Base-by-base conservation (phyloP, 176 grass and related monocot species). In the Echinochloa phyllopogon region DNA sequence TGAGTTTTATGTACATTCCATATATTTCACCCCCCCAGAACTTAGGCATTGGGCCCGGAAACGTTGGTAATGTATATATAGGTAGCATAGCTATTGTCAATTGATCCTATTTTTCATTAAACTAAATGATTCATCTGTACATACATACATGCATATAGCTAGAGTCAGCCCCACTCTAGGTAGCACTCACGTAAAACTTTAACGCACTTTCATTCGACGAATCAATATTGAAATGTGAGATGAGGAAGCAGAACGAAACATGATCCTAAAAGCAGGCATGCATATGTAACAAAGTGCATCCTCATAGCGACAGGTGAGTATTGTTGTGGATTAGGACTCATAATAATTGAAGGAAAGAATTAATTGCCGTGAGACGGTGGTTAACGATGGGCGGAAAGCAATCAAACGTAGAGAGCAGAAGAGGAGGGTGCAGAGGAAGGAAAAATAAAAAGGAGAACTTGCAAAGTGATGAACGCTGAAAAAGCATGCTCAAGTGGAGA, bases 361-460 rank as follows among this genome's bases (percentile, higher is more conserved):
- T 69, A 69, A 65, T 75, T 84, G 43, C 53, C 37, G 45, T 77
- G 44, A 81, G 83, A 40, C 83, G 63, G 82, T 89, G 82, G 83
- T 86, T 89, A 86, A 86, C 63, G 72, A 89, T 77, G 63, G 83
- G 78, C 36, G 47, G 55, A 86, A 89, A 85, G 88, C 41, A 57
- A 86, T 67, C 49, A 59, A 59, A 20, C 40, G 17, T 76, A 8
- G 17, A 39, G 58, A 58, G 4, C 9, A 40, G 44, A 69, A 24
- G 6, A 20, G n/a, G 67, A n/a, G 65, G 40, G 10, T n/a, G n/a
- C 49, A 40, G 33, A 29, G 10, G 3, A 62, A 71, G 48, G 29
- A 55, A 83, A 51, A 87, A 16, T n/a, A 9, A 70, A 77, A 82
- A 66, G 24, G 37, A 65, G 53, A 44, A 57, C 66, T 63, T 83